phyloP scores from a whole-genome alignment of 2,329 filamentous ascomycete species.

The Alternaria sp. region DNA sequence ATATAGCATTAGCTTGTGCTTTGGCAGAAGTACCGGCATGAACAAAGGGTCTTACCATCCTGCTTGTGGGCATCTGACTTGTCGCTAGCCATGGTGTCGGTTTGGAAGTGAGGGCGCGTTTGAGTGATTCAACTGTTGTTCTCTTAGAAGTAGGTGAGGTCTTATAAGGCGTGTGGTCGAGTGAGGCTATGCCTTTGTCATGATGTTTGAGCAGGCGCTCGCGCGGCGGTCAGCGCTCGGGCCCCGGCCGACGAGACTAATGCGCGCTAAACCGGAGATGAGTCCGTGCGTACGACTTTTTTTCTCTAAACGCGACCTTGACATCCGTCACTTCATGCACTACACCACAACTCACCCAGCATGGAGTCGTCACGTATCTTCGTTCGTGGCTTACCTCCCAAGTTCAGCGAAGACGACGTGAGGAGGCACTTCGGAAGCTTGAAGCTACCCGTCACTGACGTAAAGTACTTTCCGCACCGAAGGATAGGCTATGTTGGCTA shows the following conservation, averaged over 20 bases:
- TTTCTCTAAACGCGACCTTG: conserved; percentile 19
- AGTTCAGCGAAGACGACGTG: conserved; percentile 84
- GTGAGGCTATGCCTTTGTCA: conserved; percentile 27
- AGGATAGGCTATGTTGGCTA: conserved; percentile 97
- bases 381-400: conserved; percentile 79
- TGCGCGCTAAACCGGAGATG: conserved; percentile 17
- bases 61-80: conserved; percentile 72
- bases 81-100: conserved; percentile 50
- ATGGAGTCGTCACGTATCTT: conserved; percentile 82
- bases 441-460: conserved; percentile 82
- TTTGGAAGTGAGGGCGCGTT: conserved; percentile 1
- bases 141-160: conserved; percentile 1
- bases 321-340: conserved; percentile 4
- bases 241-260: conserved; percentile 4
- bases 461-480: conserved; percentile 87
- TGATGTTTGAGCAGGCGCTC: conserved; percentile 26
- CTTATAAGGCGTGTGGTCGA: conserved; percentile 15
- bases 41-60: conserved; percentile 57
- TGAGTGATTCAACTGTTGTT: conserved; percentile 4
- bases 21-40: conserved; percentile 15
- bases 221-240: conserved; percentile 15
- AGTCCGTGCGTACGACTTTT: conserved; percentile 18
- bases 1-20: conserved; percentile 38
- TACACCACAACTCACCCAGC: conserved; percentile 16
- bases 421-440: conserved; percentile 79